These are phyloP conservation scores for Metrosideros polymorpha DNA, from an alignment of 441 rosid species.

Conservation along the genomic window DNA sequence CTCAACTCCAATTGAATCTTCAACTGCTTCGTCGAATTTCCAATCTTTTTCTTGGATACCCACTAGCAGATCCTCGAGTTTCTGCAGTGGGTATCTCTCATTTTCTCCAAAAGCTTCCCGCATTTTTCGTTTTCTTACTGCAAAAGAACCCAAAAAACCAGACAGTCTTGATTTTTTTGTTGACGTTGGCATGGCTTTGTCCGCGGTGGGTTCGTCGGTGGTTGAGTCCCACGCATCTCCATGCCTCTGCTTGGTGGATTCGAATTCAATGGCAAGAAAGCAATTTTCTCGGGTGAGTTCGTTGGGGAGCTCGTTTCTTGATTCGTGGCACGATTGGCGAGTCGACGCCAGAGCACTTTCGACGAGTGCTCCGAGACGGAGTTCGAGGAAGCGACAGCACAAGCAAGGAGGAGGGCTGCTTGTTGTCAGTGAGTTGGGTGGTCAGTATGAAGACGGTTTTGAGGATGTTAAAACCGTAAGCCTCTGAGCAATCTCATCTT, in stretches of 20 bases:
- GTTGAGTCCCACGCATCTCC: neutral
- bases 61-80: neutral
- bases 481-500: neutral
- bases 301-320: neutral
- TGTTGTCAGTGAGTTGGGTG: neutral
- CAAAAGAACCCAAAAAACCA: neutral
- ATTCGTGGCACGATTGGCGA: neutral
- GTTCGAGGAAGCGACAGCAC: neutral
- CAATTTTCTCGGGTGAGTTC: neutral
- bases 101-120: neutral
- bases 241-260: neutral
- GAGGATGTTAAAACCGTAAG: slow-evolving; percentile 1
- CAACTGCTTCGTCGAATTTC: neutral
- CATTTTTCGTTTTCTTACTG: neutral
- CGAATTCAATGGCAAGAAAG: neutral
- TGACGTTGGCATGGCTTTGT: neutral
- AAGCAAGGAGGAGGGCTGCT: neutral
- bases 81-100: neutral
- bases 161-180: neutral
- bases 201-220: neutral
- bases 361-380: neutral
- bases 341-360: neutral
- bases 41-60: neutral
- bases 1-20: neutral
- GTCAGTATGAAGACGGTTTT: slow-evolving; percentile 3